A percentile compares a stretch with the other conserved stretches of the same genome.
These are phyloP conservation scores for Geotrichum cucujoidarum DNA, from an alignment of 1,139 yeast species.

Conservation along the genomic window DNA sequence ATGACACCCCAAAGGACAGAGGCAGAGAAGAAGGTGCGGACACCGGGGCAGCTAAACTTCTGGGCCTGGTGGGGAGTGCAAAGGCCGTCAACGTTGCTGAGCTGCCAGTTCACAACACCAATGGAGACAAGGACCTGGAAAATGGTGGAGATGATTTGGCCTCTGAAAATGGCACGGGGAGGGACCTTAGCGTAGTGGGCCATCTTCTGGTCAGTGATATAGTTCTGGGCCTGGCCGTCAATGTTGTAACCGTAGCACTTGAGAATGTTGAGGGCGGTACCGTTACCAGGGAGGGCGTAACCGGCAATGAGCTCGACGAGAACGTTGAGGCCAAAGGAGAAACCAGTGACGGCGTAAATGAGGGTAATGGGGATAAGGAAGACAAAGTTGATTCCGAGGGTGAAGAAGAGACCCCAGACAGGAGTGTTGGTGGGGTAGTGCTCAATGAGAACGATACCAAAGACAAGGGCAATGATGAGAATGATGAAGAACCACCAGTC, in stretches of 20 bases:
- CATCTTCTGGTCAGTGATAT: conserved; percentile 51
- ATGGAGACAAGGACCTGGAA: conserved; percentile 42
- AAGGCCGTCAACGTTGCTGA: conserved; percentile 44
- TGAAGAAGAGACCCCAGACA: conserved; percentile 54
- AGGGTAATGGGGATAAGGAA: conserved; percentile 50
- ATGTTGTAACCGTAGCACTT: conserved; percentile 57
- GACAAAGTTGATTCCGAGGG: conserved; percentile 50
- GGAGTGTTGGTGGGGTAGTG: conserved; percentile 46
- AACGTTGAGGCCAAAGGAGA: conserved; percentile 44
- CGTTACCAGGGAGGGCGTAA: conserved; percentile 59
- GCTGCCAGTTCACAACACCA: conserved; percentile 52
- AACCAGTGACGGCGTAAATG: conserved; percentile 39
- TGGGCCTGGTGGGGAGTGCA: conserved; percentile 43
- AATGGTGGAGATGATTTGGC: conserved; percentile 46
- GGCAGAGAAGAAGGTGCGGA: conserved; percentile 30
- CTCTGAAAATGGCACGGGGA: conserved; percentile 57
- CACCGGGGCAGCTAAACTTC: conserved; percentile 37
- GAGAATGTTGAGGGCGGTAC: conserved; percentile 52
- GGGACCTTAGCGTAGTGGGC: conserved; percentile 59
- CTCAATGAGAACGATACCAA: conserved; percentile 47
- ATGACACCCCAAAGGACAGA: conserved; percentile 57
- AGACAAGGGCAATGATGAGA: conserved; percentile 44
- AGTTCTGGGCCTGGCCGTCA: conserved; percentile 58
- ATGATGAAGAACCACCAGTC: conserved; percentile 28
- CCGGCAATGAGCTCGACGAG: conserved; percentile 55